Evolutionary conservation across 2,329 filamentous ascomycete species (phyloP).

Genomic region (Calonectria crousiana): DNA sequence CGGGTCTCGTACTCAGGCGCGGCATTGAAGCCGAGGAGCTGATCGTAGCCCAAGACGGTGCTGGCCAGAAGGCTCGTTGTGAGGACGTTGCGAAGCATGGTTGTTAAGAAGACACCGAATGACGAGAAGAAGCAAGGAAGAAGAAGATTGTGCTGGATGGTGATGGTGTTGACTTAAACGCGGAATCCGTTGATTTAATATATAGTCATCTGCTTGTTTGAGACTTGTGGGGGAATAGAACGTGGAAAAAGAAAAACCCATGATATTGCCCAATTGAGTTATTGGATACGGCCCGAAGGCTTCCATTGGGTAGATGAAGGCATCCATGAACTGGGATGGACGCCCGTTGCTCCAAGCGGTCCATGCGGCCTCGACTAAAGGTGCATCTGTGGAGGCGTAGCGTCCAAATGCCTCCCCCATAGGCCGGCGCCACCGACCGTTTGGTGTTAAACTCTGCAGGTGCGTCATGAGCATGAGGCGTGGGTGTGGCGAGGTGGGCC

Average conservation of each 20-base stretch:
- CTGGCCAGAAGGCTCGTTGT: constrained; percentile 22
- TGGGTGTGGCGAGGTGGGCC: background rate
- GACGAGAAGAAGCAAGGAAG: background rate
- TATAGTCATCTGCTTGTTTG: background rate
- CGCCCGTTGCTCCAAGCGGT: background rate
- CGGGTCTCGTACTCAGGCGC: constrained; percentile 54
- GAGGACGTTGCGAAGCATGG: constrained; percentile 26
- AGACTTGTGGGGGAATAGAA: background rate
- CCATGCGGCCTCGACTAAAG: background rate
- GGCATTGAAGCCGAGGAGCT: constrained; percentile 39
- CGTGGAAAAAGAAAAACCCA: background rate
- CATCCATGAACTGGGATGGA: background rate
- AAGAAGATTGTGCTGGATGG: background rate
- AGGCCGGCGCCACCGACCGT: background rate
- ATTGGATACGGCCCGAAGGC: background rate
- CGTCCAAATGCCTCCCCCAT: background rate
- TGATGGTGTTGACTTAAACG: background rate
- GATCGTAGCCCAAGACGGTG: constrained; percentile 37
- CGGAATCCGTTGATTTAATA: background rate
- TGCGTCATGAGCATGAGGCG: background rate
- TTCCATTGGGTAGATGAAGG: background rate
- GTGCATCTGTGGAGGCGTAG: background rate
- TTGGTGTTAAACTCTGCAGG: background rate
- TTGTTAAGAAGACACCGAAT: background rate
- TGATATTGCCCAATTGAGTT: background rate